These are phyloP conservation scores for Aspergillus floridensis DNA, from an alignment of 2,329 filamentous ascomycete species.

Conservation along the genomic window DNA sequence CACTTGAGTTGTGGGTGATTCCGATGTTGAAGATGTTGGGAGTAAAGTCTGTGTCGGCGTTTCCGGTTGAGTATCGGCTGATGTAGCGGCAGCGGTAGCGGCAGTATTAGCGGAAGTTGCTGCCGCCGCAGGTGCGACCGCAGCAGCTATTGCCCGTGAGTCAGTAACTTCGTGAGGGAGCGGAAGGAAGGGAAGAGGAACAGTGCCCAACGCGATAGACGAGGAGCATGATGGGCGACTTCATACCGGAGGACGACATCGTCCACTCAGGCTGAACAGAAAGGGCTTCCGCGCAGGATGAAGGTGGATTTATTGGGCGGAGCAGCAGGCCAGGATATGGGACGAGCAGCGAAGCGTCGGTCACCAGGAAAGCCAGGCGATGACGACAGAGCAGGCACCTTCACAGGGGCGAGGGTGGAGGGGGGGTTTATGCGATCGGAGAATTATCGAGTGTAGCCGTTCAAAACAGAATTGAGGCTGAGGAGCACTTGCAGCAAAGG, in stretches of 20 bases:
- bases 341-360: not conserved
- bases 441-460: conserved; percentile 2
- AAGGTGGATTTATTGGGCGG: not conserved
- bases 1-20: conserved; percentile 9
- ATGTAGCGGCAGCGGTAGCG: conserved; percentile 11
- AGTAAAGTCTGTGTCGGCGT: conserved; percentile 11
- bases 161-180: not conserved
- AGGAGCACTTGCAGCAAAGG: conserved; percentile 1
- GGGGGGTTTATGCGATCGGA: conserved; percentile 1
- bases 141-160: not conserved
- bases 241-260: conserved; percentile 6
- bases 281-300: not conserved
- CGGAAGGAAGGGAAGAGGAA: not conserved
- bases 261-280: not conserved
- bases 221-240: not conserved
- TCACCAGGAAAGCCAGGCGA: not conserved
- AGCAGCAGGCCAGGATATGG: not conserved
- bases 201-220: not conserved
- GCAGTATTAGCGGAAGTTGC: conserved; percentile 8
- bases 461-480: conserved; percentile 6
- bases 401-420: not conserved
- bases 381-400: not conserved
- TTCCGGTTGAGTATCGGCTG: conserved; percentile 1
- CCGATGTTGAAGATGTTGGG: conserved; percentile 15
- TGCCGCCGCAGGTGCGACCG: conserved; percentile 7